These are phyloP conservation scores for Echria macrotheca DNA, from an alignment of 495 filamentous ascomycete genomes.

Conservation along the genomic window DNA sequence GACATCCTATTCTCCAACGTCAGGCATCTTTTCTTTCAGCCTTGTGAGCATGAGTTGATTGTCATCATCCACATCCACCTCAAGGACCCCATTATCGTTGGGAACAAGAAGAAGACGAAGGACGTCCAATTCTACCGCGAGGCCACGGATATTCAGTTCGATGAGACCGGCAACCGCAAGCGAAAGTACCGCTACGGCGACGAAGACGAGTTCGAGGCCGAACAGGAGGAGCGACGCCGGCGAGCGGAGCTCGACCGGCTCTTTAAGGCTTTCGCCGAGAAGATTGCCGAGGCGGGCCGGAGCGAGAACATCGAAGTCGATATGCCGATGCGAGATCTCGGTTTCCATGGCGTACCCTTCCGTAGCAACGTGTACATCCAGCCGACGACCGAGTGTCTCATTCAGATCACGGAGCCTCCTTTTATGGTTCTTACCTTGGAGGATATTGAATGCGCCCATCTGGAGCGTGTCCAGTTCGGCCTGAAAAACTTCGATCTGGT, in stretches of 20 bases:
- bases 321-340: slow-evolving; percentile 92
- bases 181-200: slow-evolving; percentile 98
- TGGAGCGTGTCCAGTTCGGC: slow-evolving; percentile 96
- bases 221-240: slow-evolving; percentile 92
- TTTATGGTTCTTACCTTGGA: slow-evolving; percentile 92
- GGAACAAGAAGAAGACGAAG: slow-evolving; percentile 93
- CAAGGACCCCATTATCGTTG: slow-evolving; percentile 96
- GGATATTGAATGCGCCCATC: slow-evolving; percentile 92
- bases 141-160: slow-evolving; percentile 97
- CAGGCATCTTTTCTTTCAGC: slow-evolving; percentile 98
- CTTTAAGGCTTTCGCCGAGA: slow-evolving; percentile 96
- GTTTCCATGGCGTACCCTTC: slow-evolving; percentile 93
- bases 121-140: slow-evolving; percentile 98
- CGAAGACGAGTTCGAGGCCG: slow-evolving; percentile 97
- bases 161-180: slow-evolving; percentile 97
- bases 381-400: slow-evolving; percentile 96
- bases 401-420: slow-evolving; percentile 93
- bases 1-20: slow-evolving; percentile 98
- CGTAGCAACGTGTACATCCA: slow-evolving; percentile 91
- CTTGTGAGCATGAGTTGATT: slow-evolving; percentile 89
- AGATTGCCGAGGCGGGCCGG: slow-evolving; percentile 87
- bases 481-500: slow-evolving; percentile 99
- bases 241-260: slow-evolving; percentile 87
- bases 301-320: slow-evolving; percentile 82
- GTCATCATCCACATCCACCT: slow-evolving; percentile 98